phyloP scores from a whole-genome alignment of 768 basidiomycete genomes.

The Suillus alpinus region DNA sequence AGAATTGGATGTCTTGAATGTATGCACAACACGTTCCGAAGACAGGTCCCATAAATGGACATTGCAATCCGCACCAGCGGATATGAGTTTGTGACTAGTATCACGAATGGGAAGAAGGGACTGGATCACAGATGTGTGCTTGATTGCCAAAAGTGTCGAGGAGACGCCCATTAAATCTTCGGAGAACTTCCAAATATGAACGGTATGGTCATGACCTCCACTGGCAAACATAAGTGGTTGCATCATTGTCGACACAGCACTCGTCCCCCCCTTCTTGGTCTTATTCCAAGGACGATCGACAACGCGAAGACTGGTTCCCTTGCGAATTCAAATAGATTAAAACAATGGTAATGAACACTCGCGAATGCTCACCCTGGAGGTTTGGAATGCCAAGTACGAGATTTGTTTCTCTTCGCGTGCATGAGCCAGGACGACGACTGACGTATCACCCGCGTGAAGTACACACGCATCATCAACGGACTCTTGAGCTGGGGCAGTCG shows the following conservation, averaged over 20 bases:
- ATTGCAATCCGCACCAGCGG: constrained; percentile 48
- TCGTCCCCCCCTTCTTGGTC: constrained; percentile 41
- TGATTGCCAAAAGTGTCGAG: constrained; percentile 34
- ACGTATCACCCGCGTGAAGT: constrained; percentile 21
- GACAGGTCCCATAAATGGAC: constrained; percentile 46
- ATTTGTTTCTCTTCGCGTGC: constrained; percentile 36
- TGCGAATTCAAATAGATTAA: neutral
- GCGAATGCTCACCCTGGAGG: neutral
- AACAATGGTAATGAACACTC: neutral
- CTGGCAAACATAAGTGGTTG: constrained; percentile 44
- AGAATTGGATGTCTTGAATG: constrained; percentile 40
- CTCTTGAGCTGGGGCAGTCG: constrained; percentile 24
- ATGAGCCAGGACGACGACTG: constrained; percentile 37
- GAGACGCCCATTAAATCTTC: constrained; percentile 31
- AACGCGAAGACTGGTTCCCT: constrained; percentile 1
- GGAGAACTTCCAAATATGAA: constrained; percentile 46
- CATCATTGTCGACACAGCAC: constrained; percentile 40
- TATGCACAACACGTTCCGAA: constrained; percentile 40
- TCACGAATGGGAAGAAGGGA: constrained; percentile 43
- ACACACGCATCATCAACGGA: constrained; percentile 44
- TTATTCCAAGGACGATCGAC: constrained; percentile 30
- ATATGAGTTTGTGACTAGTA: constrained; percentile 44
- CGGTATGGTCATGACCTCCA: constrained; percentile 47
- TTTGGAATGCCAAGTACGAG: constrained; percentile 16
- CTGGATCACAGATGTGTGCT: constrained; percentile 42